Conservation (phyloP, 23 red algal species). For the Gracilariopsis chorda region DNA sequence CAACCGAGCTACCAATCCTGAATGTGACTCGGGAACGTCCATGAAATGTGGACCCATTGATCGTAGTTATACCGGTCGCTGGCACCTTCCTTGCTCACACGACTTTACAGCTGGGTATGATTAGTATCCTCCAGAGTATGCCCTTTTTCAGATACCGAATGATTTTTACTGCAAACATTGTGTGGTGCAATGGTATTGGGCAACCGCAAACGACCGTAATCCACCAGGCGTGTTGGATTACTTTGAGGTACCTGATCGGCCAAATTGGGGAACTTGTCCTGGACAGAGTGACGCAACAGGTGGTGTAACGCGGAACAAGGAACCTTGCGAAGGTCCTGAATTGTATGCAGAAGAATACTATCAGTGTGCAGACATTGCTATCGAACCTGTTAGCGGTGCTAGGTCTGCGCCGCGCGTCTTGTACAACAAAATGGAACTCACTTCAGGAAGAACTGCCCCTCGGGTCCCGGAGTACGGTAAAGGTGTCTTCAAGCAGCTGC, state of each 20-base stretch:
- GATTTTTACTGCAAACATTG: slow-evolving; percentile 14
- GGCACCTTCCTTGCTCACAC: neutral
- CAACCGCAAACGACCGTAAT: neutral
- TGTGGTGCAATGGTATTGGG: slow-evolving; percentile 32
- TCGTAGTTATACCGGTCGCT: neutral
- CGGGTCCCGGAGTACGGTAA: neutral
- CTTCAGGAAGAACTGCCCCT: neutral
- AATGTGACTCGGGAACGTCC: neutral
- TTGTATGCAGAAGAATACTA: slow-evolving; percentile 8
- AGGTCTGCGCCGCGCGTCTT: neutral
- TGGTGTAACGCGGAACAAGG: neutral
- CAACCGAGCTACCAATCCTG: neutral
- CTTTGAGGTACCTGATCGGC: neutral
- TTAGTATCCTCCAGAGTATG: no score
- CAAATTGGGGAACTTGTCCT: neutral
- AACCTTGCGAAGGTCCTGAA: neutral
- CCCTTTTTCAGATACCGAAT: neutral
- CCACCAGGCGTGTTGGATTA: slow-evolving; percentile 18
- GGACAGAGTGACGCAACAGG: neutral
- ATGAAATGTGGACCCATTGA: neutral
- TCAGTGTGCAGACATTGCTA: slow-evolving; percentile 29
- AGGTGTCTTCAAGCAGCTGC: neutral
- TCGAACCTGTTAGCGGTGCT: neutral
- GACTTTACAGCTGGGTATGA: neutral
- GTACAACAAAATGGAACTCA: neutral